These are phyloP conservation scores for Nannochloropsis salina DNA, from an alignment of 108 stramenopile genomes.

Conservation along the genomic window DNA sequence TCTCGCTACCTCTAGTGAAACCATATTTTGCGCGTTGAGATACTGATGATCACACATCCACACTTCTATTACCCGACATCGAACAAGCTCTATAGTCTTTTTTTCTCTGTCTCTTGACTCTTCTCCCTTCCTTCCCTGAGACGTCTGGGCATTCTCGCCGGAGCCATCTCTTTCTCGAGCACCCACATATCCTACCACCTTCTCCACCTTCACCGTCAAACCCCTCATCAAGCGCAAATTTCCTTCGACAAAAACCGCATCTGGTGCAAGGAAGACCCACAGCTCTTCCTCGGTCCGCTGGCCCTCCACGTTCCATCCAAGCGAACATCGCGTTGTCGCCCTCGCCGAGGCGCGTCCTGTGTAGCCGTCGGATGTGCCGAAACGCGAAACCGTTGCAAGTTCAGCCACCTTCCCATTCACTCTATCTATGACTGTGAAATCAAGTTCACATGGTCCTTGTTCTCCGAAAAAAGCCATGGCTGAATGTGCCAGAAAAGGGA, in stretches of 20 bases:
- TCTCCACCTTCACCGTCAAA: background rate
- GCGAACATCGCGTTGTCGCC: background rate
- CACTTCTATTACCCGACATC: background rate
- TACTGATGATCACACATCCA: background rate
- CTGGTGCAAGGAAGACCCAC: background rate
- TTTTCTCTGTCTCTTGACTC: background rate
- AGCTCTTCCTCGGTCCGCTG: background rate
- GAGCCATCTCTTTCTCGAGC: background rate
- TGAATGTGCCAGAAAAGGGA: background rate
- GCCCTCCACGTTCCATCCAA: background rate
- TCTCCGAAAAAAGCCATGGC: background rate
- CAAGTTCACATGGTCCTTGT: background rate
- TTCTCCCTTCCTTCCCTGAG: background rate
- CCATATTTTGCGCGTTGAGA: background rate
- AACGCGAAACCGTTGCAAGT: background rate
- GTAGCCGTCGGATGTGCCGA: background rate
- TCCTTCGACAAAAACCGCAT: background rate
- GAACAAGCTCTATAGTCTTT: background rate
- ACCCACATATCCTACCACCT: background rate
- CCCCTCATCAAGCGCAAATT: background rate
- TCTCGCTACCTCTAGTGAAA: background rate
- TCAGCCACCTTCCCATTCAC: background rate
- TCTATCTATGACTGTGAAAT: background rate
- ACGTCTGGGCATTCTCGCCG: no score
- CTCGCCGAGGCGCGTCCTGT: no score